These are phyloP conservation scores for Baorangia bicolor DNA, from an alignment of 768 basidiomycete species.

Conservation along the genomic window DNA sequence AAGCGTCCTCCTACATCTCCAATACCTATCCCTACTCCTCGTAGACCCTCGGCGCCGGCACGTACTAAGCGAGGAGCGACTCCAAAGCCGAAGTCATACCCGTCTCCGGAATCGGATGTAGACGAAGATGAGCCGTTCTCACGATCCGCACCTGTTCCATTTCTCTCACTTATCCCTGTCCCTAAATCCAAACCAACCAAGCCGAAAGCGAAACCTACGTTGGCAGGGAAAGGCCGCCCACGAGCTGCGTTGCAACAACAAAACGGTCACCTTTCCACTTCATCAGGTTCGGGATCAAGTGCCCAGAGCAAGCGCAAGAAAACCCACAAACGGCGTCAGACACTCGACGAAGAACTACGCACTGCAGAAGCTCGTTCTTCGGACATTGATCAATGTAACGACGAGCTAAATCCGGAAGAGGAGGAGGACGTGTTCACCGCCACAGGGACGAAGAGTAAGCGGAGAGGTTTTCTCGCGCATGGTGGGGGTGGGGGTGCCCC, in stretches of 20 bases:
- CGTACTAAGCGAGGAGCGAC: slow-evolving; percentile 41
- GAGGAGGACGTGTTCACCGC: slow-evolving; percentile 47
- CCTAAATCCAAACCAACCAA: slow-evolving; percentile 11
- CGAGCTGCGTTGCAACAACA: slow-evolving; percentile 1
- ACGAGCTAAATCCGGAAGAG: slow-evolving; percentile 40
- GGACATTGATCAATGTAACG: slow-evolving; percentile 33
- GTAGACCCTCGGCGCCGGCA: slow-evolving; percentile 56
- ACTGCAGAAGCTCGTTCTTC: slow-evolving; percentile 40
- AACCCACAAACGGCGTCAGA: slow-evolving; percentile 41
- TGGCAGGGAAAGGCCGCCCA: slow-evolving; percentile 21
- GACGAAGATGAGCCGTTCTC: slow-evolving; percentile 22
- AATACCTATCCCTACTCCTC: slow-evolving; percentile 50
- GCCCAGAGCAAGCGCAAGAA: slow-evolving; percentile 22
- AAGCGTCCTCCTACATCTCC: slow-evolving; percentile 67
- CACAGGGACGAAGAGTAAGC: slow-evolving; percentile 53
- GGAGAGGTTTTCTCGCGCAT: slow-evolving; percentile 64
- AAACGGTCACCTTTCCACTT: background rate
- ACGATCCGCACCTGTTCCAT: slow-evolving; percentile 14
- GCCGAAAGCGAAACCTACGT: slow-evolving; percentile 13
- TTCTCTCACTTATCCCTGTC: slow-evolving; percentile 26
- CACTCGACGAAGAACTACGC: slow-evolving; percentile 68
- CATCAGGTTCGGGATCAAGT: slow-evolving; percentile 11
- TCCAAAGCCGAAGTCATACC: slow-evolving; percentile 24
- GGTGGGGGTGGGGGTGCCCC: slow-evolving; percentile 73
- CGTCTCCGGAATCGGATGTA: slow-evolving; percentile 18